These are phyloP conservation scores for Leptographium procerum DNA, from an alignment of 2,329 filamentous ascomycete species.

Conservation along the genomic window DNA sequence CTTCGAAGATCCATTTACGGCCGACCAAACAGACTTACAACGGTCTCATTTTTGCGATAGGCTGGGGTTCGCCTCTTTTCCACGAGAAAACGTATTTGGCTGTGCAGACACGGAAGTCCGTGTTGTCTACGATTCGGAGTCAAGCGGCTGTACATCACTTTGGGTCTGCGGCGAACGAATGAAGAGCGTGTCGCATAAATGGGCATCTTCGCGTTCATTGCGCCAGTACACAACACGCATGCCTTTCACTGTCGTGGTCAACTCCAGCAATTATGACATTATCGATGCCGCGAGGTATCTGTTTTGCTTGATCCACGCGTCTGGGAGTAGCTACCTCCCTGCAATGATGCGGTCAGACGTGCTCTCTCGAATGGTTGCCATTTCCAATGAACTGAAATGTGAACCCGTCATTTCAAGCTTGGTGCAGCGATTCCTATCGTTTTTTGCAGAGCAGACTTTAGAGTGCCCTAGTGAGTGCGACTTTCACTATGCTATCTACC, in stretches of 20 bases:
- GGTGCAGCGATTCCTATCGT: not conserved
- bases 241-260: not conserved
- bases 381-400: not conserved
- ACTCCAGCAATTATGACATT: not conserved
- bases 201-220: not conserved
- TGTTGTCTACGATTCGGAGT: not conserved
- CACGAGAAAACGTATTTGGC: not conserved
- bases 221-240: not conserved
- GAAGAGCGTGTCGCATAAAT: not conserved
- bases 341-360: not conserved
- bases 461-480: not conserved
- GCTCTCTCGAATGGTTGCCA: not conserved
- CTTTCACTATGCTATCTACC: not conserved
- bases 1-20: not conserved
- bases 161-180: not conserved
- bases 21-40: no score
- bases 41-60: not conserved
- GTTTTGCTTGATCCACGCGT: not conserved
- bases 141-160: not conserved
- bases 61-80: not conserved
- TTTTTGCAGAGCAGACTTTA: not conserved
- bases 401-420: not conserved
- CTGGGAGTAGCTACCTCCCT: no score
- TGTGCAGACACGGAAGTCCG: not conserved
- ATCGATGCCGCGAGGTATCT: not conserved